Base-by-base conservation (phyloP, 257 asterid species). In the Catharanthus roseus region DNA sequence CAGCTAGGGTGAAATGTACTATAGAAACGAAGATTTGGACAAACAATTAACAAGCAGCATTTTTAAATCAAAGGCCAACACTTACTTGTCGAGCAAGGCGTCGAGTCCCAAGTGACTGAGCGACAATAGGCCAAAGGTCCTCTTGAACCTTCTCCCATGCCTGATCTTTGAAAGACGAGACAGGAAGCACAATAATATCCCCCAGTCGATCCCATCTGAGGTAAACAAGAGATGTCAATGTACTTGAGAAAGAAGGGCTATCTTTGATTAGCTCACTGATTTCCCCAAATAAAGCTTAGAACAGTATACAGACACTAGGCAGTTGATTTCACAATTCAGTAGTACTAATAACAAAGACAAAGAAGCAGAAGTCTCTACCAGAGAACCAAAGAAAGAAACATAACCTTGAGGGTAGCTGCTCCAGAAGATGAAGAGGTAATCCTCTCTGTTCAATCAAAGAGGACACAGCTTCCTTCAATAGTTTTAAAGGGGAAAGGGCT, bases 151-250 rank as follows among this genome's bases (percentile, higher is more conserved):
- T 77, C 68, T 82, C 87, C 99, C 99, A 95, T 5, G 74, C 80
- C 65, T 86, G 90, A 75, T 86, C 97, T 72, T 76, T 82, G 83
- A 95, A 91, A 64, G 97, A 89, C 42, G 81, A 79, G 54, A 73
- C 77, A 63, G 99, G 99, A 71, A 95, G 96, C 76, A 95, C 96
- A 65, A 77, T 66, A 65, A 95, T 81, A 79, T 89, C 97, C 58
- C 99, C 97, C 42, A 95, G 86, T 34, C 93, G 88, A 78, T 95
- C 97, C 99, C 99, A 95, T 80, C 99, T 95, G 85, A 81, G 39
- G 74, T 60, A 74, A 65, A 67, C 0, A 12, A 73, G 41, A 71
- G 28, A 61, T 56, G 63, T 70, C 57, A 54, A 70, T 42, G 10
- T 0, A 26, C 23, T 69, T 54, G 15, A 6, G 50, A 36, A 54